A percentile compares a stretch with the other conserved stretches of the same genome.
Conservation (phyloP, 2,329 filamentous ascomycete species). For the Aspergillus transmontanensis region DNA sequence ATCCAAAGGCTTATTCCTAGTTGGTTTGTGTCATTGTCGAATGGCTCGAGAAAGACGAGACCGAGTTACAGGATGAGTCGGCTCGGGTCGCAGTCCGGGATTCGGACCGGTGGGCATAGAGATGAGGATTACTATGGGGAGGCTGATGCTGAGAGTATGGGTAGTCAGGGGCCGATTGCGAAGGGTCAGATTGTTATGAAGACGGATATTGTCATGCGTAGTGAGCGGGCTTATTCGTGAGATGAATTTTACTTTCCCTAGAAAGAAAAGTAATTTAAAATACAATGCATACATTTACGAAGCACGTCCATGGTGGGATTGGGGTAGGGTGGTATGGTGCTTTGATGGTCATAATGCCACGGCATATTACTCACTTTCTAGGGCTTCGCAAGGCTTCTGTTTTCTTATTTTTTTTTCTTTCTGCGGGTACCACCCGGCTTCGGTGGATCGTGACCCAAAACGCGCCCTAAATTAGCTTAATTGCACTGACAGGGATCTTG, state of each 20-base stretch:
- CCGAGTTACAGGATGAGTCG: conserved; percentile 9
- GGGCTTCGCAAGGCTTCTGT: not conserved
- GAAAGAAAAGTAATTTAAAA: not conserved
- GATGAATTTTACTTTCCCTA: not conserved
- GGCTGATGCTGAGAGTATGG: conserved; percentile 7
- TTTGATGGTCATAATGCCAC: not conserved
- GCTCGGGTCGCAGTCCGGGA: not conserved
- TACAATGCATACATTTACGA: not conserved
- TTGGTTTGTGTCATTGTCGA: conserved; percentile 2
- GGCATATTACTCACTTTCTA: not conserved
- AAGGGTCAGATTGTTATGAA: conserved; percentile 11
- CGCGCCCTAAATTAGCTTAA: not conserved
- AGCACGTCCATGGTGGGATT: not conserved
- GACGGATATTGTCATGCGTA: conserved; percentile 9
- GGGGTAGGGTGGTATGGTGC: not conserved
- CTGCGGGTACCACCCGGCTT: not conserved
- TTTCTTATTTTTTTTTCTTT: not conserved
- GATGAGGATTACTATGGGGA: not conserved
- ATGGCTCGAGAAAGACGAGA: conserved; percentile 1
- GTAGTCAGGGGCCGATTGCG: conserved; percentile 5
- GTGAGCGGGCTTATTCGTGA: conserved; percentile 2
- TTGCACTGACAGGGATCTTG: not conserved
- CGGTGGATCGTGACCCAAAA: not conserved
- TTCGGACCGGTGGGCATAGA: not conserved
- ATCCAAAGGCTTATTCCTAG: conserved; percentile 1